Base-by-base conservation (phyloP, 345 rosid genomes). In the Sisymbrium altissimum region DNA sequence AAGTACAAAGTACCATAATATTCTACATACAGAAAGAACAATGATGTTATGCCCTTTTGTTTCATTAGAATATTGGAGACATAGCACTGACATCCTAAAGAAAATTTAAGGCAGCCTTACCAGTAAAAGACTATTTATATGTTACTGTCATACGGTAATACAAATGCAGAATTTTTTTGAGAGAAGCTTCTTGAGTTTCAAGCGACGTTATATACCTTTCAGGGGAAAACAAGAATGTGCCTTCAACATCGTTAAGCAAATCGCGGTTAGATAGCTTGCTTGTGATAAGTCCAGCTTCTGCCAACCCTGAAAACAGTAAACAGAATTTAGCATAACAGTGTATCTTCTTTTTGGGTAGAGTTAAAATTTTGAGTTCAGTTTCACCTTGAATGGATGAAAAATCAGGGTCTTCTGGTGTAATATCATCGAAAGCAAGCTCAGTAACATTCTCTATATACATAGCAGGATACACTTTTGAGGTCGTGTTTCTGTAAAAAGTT, bases 261-360 rank as follows among this genome's bases (percentile, higher is more conserved):
- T 90, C 97, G 36, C 56, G 79, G 68, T 83, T 79, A 70, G 97
- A 95, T 79, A 95, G 94, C 86, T 87, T 95, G 87, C 99, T 95
- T 21, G 97, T 78, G 79, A 95, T 88, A 58, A 95, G 92, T 57
- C 99, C 99, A 33, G 99, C 94, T 85, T 95, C 97, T 75, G 97
- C 99, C 88, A 95, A 84, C 73, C 99, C 97, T 95, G 87, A 78
- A 83, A 85, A 53, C 72, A 72, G 71, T 61, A 64, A 38, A 49
- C 69, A 43, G 70, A 75, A 74, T 45, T 72, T 50, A 61, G 68
- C 32, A 17, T 59, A 56, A 52, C 21, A 35, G 14, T 65, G 49
- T 48, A 13, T 6, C 21, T 45, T 2, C 6, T 32, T 32, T 44
- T 36, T 8, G 56, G 21, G 39, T 30, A 29, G 6, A 46, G 10